Percentiles rank a stretch among this genome's conserved stretches.
Evolutionary conservation across 768 basidiomycete species (phyloP).

Genomic region (Stropharia rugosoannulata): DNA sequence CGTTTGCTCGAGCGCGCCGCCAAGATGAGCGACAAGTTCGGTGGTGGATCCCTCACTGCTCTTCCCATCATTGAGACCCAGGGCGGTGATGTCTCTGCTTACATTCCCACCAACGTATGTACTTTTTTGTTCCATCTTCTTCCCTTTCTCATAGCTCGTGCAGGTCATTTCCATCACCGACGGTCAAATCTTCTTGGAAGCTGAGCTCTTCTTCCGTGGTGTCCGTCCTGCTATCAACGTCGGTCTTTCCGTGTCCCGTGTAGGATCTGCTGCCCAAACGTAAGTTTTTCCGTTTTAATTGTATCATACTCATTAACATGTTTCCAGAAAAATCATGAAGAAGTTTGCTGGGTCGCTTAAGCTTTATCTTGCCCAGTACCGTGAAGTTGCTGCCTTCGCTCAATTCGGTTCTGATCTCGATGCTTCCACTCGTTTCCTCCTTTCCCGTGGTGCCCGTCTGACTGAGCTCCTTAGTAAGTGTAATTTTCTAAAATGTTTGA

Average conservation of each 20-base stretch:
- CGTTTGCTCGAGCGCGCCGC: constrained; percentile 99
- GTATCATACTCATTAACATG: constrained; percentile 1
- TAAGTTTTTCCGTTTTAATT: constrained; percentile 40
- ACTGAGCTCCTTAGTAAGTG: constrained; percentile 89
- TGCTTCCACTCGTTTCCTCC: constrained; percentile 97
- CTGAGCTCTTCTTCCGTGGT: constrained; percentile 99
- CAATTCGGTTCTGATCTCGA: constrained; percentile 99
- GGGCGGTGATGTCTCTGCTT: constrained; percentile 99
- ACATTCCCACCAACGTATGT: constrained; percentile 90
- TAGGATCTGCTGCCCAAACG: constrained; percentile 99
- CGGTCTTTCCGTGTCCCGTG: constrained; percentile 99
- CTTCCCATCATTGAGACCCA: constrained; percentile 99
- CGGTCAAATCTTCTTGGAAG: constrained; percentile 99
- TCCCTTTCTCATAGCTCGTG: constrained; percentile 4
- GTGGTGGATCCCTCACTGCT: constrained; percentile 97
- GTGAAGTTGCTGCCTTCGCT: constrained; percentile 99
- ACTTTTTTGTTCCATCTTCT: not conserved
- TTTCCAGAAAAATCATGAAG: constrained; percentile 93
- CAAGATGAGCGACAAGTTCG: constrained; percentile 99
- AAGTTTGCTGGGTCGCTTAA: constrained; percentile 99
- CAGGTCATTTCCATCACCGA: constrained; percentile 99
- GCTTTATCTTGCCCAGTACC: constrained; percentile 99
- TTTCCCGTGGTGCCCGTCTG: constrained; percentile 96
- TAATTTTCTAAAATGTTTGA: not conserved
- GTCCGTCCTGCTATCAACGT: constrained; percentile 99